phyloP scores from a whole-genome alignment of 805 yeast genomes.

The Geotrichum ghanense region DNA sequence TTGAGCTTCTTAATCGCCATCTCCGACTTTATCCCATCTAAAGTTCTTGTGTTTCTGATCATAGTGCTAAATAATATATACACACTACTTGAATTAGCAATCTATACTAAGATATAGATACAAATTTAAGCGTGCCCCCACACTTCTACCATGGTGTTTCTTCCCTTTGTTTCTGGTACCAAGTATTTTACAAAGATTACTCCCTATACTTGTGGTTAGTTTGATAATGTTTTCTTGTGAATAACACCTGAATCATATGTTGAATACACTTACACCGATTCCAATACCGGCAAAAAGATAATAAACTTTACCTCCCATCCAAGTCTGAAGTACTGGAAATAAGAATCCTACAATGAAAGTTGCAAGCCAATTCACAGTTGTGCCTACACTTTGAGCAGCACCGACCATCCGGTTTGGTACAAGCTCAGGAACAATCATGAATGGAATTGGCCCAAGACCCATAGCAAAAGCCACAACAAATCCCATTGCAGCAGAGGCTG shows the following conservation, averaged over 20 bases:
- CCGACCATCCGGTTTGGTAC: constrained; percentile 72
- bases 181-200: constrained; percentile 33
- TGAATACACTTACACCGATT: constrained; percentile 2
- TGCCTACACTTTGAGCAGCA: constrained; percentile 87
- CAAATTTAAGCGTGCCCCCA: not conserved
- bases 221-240: too few species aligned
- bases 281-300: constrained; percentile 37
- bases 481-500: constrained; percentile 41
- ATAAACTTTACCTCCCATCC: constrained; percentile 71
- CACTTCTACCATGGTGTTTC: constrained; percentile 26
- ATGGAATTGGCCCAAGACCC: constrained; percentile 95
- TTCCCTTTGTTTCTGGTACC: constrained; percentile 74
- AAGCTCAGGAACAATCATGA: constrained; percentile 78
- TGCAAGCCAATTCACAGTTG: constrained; percentile 82
- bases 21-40: too few species aligned
- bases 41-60: too few species aligned
- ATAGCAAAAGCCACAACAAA: constrained; percentile 82
- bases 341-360: constrained; percentile 63
- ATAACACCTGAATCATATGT: constrained; percentile 24
- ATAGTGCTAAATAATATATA: too few species aligned
- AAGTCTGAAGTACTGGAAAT: constrained; percentile 61
- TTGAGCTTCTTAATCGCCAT: too few species aligned
- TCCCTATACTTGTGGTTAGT: not conserved
- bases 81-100: too few species aligned
- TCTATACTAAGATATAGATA: too few species aligned